These are phyloP conservation scores for Asparagopsis taxiformis DNA, from an alignment of 31 red algal genomes.

Conservation along the genomic window DNA sequence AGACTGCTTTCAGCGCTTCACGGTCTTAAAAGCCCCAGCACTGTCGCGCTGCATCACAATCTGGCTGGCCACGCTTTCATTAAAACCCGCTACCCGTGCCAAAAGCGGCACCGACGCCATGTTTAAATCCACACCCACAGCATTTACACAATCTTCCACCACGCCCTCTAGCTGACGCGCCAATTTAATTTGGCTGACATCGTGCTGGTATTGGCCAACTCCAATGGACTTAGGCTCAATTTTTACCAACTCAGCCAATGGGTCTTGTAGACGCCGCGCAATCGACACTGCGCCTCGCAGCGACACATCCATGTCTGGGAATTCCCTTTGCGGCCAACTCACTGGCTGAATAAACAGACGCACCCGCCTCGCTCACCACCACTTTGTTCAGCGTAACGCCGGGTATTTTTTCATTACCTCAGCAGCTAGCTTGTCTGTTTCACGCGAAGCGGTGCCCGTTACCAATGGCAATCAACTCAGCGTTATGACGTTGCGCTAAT, in stretches of 20 bases:
- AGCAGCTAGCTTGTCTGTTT: slow-evolving; percentile 1
- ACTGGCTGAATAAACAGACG: slow-evolving; percentile 1
- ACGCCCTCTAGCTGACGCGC: background rate
- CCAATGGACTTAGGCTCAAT: slow-evolving; percentile 8
- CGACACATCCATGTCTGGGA: slow-evolving; percentile 1
- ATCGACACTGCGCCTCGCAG: slow-evolving; percentile 6
- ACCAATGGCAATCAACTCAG: background rate
- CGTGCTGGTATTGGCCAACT: slow-evolving; percentile 13
- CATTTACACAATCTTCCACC: slow-evolving; percentile 4
- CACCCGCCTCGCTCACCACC: slow-evolving; percentile 9
- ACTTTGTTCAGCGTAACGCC: background rate
- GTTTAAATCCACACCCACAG: background rate
- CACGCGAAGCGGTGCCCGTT: slow-evolving; percentile 6
- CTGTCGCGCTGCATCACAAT: background rate
- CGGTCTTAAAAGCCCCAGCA: background rate
- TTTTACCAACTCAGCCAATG: slow-evolving; percentile 8
- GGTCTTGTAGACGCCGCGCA: slow-evolving; percentile 4
- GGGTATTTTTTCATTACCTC: background rate
- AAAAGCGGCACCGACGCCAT: background rate
- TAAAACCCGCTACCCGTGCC: background rate
- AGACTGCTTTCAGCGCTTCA: background rate
- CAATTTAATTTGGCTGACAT: background rate
- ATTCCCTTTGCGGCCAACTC: background rate
- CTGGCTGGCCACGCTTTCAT: background rate
- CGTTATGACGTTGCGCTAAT: background rate